Conservation (phyloP, 768 basidiomycete genomes). For the Tephrocybe rancida region DNA sequence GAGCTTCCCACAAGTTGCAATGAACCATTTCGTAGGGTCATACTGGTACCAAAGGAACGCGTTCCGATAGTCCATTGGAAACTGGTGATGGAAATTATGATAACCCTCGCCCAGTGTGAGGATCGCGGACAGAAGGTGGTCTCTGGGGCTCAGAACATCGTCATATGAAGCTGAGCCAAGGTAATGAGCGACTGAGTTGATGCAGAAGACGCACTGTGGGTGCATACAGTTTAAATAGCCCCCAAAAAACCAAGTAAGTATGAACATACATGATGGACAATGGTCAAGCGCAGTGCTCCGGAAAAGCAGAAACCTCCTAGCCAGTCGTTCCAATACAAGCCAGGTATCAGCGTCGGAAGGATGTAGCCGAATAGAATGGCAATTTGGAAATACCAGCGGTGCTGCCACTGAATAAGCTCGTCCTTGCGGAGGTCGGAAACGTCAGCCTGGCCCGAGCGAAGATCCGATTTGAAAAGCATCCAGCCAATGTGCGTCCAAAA, state of each 20-base stretch:
- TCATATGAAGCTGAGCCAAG: slow-evolving; percentile 83
- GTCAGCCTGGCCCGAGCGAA: slow-evolving; percentile 73
- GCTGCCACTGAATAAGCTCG: slow-evolving; percentile 75
- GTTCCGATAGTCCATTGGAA: slow-evolving; percentile 86
- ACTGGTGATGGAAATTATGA: slow-evolving; percentile 91
- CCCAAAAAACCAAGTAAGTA: slow-evolving; percentile 17
- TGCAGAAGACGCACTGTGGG: slow-evolving; percentile 78
- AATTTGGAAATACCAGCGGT: slow-evolving; percentile 69
- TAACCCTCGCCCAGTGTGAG: slow-evolving; percentile 88
- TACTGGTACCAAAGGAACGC: slow-evolving; percentile 84
- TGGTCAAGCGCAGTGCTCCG: slow-evolving; percentile 67
- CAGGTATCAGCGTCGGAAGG: slow-evolving; percentile 70
- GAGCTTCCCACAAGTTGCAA: slow-evolving; percentile 57
- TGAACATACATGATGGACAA: slow-evolving; percentile 78
- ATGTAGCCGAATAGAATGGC: slow-evolving; percentile 69
- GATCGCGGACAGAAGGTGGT: slow-evolving; percentile 80
- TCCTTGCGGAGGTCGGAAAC: slow-evolving; percentile 73
- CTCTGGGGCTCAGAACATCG: slow-evolving; percentile 75
- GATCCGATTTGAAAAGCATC: slow-evolving; percentile 78
- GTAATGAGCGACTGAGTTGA: slow-evolving; percentile 88
- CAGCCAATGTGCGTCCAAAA: slow-evolving; percentile 84
- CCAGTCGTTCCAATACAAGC: slow-evolving; percentile 76
- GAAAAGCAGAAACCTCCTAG: slow-evolving; percentile 77
- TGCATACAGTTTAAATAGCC: not conserved
- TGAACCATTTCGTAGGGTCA: slow-evolving; percentile 97